Evolutionary conservation across 306 rosid genomes (phyloP).

Genomic region (Lotus japonicus): DNA sequence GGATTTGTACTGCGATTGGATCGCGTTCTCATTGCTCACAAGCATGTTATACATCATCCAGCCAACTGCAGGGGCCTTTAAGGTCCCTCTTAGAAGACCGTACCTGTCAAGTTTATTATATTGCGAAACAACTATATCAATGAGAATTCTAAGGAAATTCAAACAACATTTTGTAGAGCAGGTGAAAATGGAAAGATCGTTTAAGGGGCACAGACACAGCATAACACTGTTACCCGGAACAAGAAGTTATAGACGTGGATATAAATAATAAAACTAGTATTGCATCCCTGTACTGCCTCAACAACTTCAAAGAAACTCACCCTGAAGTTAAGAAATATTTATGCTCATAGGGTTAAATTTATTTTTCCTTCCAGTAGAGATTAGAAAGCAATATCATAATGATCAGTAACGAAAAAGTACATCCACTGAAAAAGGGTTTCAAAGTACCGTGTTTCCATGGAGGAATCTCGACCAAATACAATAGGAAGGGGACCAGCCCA

Average conservation of each 20-base stretch:
- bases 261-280: background rate
- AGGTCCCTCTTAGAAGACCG: conserved; percentile 79
- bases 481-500: conserved; percentile 99
- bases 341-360: background rate
- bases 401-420: background rate
- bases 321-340: background rate
- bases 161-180: background rate
- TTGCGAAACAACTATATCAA: background rate
- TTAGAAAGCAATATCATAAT: background rate
- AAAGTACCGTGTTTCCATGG: conserved; percentile 82
- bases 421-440: background rate
- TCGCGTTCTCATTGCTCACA: conserved; percentile 85
- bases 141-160: background rate
- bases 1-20: conserved; percentile 86
- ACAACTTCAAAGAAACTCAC: background rate
- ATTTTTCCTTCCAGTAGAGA: background rate
- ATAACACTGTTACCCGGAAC: background rate
- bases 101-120: conserved; percentile 47
- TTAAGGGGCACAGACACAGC: background rate
- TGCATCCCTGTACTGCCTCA: background rate
- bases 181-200: background rate
- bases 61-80: conserved; percentile 92
- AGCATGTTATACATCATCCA: conserved; percentile 98
- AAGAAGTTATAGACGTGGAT: background rate
- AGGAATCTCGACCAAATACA: conserved; percentile 90